Base-by-base conservation (phyloP, 2,329 filamentous ascomycete species). In the Xylaria sp. region DNA sequence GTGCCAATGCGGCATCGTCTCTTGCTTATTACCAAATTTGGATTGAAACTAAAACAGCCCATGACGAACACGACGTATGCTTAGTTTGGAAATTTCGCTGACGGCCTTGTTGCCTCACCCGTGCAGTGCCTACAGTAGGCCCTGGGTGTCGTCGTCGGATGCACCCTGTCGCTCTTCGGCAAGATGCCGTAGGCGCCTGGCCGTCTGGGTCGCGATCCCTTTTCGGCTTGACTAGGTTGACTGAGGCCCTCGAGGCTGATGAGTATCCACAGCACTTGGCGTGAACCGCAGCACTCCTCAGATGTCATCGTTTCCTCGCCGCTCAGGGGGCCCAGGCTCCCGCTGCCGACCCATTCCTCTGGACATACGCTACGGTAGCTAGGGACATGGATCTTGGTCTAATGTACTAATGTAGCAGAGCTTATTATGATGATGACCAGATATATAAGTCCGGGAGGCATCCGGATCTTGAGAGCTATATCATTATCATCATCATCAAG, bases 401-500 rank as follows among this genome's bases (percentile, higher is more conserved):
- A n/a, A n/a, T n/a, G n/a, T n/a, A n/a, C n/a, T 27, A 20, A 55
- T 61, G 57, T 65, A 47, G 45, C 45, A 64, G 54, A 55, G 57
- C 50, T 66, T 56, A 56, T 36, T 51, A 62, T 15, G 17, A 45
- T 36, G 55, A 62, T 15, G 17, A 45, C 45, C 29, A 66, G 47
- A 64, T 61, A 70, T 69, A 67, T 69, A 70, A 64, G 60, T 61
- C 63, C 57, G 56, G 62, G 54, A 66, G 57, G 50, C 57, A 56
- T 63, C 61, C 68, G 25, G 60, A 39, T 33, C 47, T 68, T 25
- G 59, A 66, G 38, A 39, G 51, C 45, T 20, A 66, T 58, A 63
- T 50, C 67, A 71, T 59, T 54, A 72, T 73, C 76, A 76, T 68
- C 75, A 76, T 66, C 73, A 67, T n/a, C 62, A 69, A 25, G 50